Percentiles rank a stretch among this genome's conserved stretches.
Conservation (phyloP, 495 filamentous ascomycete species). For the Aspergillus bertholletiae region DNA sequence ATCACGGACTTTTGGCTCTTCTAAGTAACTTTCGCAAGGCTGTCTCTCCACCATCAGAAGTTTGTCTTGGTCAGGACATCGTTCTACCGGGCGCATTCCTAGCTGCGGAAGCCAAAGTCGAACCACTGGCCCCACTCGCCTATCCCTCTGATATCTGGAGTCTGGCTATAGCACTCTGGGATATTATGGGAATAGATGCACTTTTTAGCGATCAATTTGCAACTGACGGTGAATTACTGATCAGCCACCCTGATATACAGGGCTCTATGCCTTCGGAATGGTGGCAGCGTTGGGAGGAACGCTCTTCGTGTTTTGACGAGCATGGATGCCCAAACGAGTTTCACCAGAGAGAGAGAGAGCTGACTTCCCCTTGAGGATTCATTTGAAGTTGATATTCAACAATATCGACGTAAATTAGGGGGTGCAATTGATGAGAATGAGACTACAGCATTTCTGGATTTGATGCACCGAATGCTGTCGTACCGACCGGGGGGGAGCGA, state of each 20-base stretch:
- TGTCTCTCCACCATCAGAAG: conserved; percentile 18
- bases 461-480: conserved; percentile 29
- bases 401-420: conserved; percentile 19
- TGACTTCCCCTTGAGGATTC: conserved; percentile 25
- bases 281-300: conserved; percentile 29
- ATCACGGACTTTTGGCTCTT: no score
- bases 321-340: conserved; percentile 19
- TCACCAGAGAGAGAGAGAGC: conserved; percentile 5
- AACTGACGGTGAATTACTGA: conserved; percentile 21
- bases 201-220: conserved; percentile 28
- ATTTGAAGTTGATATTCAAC: conserved; percentile 28
- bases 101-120: conserved; percentile 32
- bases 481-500: no score
- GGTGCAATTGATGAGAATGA: conserved; percentile 17
- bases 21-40: conserved; percentile 36
- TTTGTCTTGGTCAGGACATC: conserved; percentile 27
- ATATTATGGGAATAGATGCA: conserved; percentile 34
- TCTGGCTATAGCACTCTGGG: conserved; percentile 31
- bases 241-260: conserved; percentile 28
- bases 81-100: conserved; percentile 24
- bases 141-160: conserved; percentile 38
- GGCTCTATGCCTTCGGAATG: conserved; percentile 28
- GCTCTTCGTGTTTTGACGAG: conserved; percentile 22
- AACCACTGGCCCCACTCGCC: conserved; percentile 20
- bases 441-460: conserved; percentile 28